A percentile compares a stretch with the other conserved stretches of the same genome.
These are phyloP conservation scores for Tricholoma terreum DNA, from an alignment of 768 basidiomycete species.

Conservation along the genomic window DNA sequence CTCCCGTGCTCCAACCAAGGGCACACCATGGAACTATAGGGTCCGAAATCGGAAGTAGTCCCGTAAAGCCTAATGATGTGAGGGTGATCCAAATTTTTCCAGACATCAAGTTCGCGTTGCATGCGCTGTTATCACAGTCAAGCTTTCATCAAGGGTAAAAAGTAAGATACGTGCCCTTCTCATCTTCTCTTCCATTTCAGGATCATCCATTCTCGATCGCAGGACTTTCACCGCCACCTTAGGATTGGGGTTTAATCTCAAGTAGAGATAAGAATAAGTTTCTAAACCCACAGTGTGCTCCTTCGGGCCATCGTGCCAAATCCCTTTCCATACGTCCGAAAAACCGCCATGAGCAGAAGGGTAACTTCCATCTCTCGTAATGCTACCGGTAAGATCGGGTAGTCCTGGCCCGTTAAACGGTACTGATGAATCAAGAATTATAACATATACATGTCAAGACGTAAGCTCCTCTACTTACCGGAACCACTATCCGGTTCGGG, in stretches of 20 bases:
- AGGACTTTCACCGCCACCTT: slow-evolving; percentile 40
- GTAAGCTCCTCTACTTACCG: slow-evolving; percentile 1
- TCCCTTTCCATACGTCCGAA: slow-evolving; percentile 41
- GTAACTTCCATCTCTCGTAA: slow-evolving; percentile 29
- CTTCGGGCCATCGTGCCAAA: slow-evolving; percentile 27
- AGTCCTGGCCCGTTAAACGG: slow-evolving; percentile 8
- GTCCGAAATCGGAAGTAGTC: slow-evolving; percentile 35
- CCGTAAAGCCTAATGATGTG: slow-evolving; percentile 36
- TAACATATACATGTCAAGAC: not conserved
- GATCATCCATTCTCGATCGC: slow-evolving; percentile 30
- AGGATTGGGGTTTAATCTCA: not conserved
- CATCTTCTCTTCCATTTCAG: slow-evolving; percentile 29
- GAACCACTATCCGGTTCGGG: slow-evolving; percentile 3
- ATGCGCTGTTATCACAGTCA: slow-evolving; percentile 23
- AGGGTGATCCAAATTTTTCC: slow-evolving; percentile 38
- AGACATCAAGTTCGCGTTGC: slow-evolving; percentile 33
- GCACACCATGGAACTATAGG: slow-evolving; percentile 36
- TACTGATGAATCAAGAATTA: not conserved
- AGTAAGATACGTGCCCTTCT: slow-evolving; percentile 21
- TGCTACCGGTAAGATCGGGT: slow-evolving; percentile 30
- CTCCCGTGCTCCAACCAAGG: slow-evolving; percentile 41
- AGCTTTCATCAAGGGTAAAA: not conserved
- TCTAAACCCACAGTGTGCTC: slow-evolving; percentile 15
- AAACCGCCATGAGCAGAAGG: slow-evolving; percentile 42
- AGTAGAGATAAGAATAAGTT: slow-evolving; percentile 5